These are phyloP conservation scores for Clonostachys chloroleuca DNA, from an alignment of 2,329 filamentous ascomycete species.

Conservation along the genomic window DNA sequence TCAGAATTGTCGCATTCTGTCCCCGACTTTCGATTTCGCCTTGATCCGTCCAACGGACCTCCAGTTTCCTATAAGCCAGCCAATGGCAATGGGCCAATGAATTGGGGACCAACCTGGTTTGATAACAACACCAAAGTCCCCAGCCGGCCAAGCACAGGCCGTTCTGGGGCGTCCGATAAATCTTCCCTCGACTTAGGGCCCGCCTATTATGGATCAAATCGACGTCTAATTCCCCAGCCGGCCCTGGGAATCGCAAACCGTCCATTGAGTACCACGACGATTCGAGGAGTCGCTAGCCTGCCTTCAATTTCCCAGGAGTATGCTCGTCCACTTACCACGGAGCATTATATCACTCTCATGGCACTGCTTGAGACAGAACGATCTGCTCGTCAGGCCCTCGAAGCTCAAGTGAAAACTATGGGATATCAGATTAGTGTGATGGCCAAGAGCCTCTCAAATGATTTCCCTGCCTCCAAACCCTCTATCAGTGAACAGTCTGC, in stretches of 20 bases:
- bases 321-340: conserved; percentile 25
- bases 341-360: conserved; percentile 45
- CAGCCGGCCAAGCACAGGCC: conserved; percentile 10
- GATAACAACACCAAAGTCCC: not conserved
- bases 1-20: not conserved
- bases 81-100: not conserved
- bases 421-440: conserved; percentile 43
- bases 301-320: conserved; percentile 29
- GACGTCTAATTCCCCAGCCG: not conserved
- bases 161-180: not conserved
- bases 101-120: not conserved
- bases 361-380: conserved; percentile 53
- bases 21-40: not conserved
- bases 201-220: not conserved
- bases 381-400: conserved; percentile 48
- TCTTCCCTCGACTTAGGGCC: conserved; percentile 1
- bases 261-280: conserved; percentile 39
- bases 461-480: conserved; percentile 18
- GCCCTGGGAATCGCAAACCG: conserved; percentile 15
- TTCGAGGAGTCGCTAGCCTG: conserved; percentile 41
- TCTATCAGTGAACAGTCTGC: conserved; percentile 26
- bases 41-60: not conserved
- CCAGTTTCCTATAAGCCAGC: not conserved
- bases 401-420: conserved; percentile 50
- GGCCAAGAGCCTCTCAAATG: conserved; percentile 22